These are phyloP conservation scores for Aureobasidium sp. DNA, from an alignment of 2,329 filamentous ascomycete species.

Conservation along the genomic window DNA sequence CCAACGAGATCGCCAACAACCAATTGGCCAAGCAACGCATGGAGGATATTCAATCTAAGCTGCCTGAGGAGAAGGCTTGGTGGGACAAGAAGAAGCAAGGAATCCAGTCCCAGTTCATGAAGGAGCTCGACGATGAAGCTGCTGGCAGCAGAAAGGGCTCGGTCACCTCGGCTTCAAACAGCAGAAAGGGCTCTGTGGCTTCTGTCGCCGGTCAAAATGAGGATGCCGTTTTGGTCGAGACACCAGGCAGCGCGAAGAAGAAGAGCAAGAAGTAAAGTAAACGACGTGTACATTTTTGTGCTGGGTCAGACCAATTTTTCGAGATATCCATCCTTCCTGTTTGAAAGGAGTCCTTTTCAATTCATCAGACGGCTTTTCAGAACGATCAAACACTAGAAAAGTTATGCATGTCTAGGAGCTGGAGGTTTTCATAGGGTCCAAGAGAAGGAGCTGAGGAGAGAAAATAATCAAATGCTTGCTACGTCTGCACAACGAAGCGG, in stretches of 20 bases:
- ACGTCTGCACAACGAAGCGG: constrained; percentile 1
- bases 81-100: constrained; percentile 77
- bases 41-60: constrained; percentile 65
- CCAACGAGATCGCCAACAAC: constrained; percentile 92
- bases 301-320: neutral
- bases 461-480: constrained; percentile 32
- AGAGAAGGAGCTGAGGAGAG: constrained; percentile 50
- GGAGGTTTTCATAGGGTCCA: neutral
- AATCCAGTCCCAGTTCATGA: constrained; percentile 73
- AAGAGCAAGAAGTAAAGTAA: constrained; percentile 51
- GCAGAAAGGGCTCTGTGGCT: constrained; percentile 19
- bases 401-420: neutral
- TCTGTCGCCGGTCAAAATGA: constrained; percentile 43
- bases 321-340: neutral
- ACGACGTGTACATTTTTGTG: neutral
- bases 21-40: constrained; percentile 66
- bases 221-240: constrained; percentile 71
- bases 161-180: constrained; percentile 24
- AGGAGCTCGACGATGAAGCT: constrained; percentile 64
- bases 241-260: constrained; percentile 39
- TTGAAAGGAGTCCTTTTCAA: neutral
- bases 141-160: constrained; percentile 17
- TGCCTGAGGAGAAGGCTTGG: constrained; percentile 73
- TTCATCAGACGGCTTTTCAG: neutral
- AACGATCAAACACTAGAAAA: neutral